Conservation (phyloP, 2,329 filamentous ascomycete genomes). For the Ophiosphaerella narmari region DNA sequence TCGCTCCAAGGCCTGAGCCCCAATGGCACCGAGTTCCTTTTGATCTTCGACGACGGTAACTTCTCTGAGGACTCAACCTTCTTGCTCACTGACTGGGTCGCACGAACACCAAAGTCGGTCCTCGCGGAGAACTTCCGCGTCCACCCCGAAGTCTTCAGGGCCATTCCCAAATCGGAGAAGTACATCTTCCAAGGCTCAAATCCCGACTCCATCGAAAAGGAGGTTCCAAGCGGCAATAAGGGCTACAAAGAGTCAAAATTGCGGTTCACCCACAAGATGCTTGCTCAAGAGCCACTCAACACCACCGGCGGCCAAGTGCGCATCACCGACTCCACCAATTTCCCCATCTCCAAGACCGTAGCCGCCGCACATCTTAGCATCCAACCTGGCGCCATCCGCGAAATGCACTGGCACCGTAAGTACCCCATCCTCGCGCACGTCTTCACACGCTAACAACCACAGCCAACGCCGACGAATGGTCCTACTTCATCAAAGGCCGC, state of each 20-base stretch:
- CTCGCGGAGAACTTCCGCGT: conserved; percentile 77
- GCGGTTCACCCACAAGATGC: conserved; percentile 73
- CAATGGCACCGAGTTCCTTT: conserved; percentile 68
- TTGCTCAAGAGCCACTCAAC: conserved; percentile 68
- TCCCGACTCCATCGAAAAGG: conserved; percentile 68
- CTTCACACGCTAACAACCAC: conserved; percentile 1
- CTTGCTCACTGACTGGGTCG: conserved; percentile 73
- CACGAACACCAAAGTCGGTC: conserved; percentile 73
- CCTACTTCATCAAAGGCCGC: conserved; percentile 74
- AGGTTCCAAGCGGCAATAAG: conserved; percentile 62
- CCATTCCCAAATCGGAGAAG: conserved; percentile 68
- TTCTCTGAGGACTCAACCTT: conserved; percentile 72
- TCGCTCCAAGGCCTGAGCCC: conserved; percentile 72
- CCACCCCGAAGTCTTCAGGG: conserved; percentile 69
- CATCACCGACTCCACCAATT: conserved; percentile 76
- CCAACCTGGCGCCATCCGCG: conserved; percentile 71
- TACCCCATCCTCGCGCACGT: background rate
- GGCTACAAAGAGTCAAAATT: conserved; percentile 69
- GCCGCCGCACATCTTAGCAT: conserved; percentile 74
- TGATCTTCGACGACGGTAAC: conserved; percentile 64
- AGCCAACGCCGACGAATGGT: conserved; percentile 75
- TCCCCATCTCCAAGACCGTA: conserved; percentile 73
- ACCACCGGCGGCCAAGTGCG: conserved; percentile 73
- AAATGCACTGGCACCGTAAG: conserved; percentile 78
- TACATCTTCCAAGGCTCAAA: conserved; percentile 77